Evolutionary conservation across 73 alveolate genomes (phyloP).

Genomic region (Symbiodinium natans): DNA sequence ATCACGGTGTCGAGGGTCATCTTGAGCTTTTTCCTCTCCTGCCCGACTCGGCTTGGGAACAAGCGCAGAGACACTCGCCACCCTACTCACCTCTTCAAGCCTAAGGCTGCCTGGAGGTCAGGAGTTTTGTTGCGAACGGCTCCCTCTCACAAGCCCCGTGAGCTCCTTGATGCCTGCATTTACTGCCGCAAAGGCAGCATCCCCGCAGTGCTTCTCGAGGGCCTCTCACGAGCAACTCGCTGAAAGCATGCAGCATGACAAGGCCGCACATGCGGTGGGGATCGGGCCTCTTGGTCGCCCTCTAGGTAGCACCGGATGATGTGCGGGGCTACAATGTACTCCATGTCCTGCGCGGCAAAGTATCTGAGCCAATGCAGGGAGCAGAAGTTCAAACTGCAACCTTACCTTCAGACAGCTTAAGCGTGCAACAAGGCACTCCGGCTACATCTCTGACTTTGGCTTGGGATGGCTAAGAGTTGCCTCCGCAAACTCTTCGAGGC

Average conservation of each 20-base stretch:
- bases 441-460: too few relatives aligned
- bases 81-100: too few relatives aligned
- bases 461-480: neutral
- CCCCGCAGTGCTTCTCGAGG: slow-evolving; percentile 68
- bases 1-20: slow-evolving; percentile 58
- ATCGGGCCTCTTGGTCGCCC: slow-evolving; percentile 48
- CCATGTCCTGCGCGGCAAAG: slow-evolving; percentile 47
- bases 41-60: too few relatives aligned
- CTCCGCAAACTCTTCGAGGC: slow-evolving; percentile 85
- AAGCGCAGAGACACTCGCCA: too few relatives aligned
- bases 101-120: too few relatives aligned
- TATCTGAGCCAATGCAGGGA: too few relatives aligned
- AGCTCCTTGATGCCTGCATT: slow-evolving; percentile 82
- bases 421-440: too few relatives aligned
- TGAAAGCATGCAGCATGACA: too few relatives aligned
- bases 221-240: neutral
- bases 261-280: neutral
- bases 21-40: slow-evolving; percentile 56
- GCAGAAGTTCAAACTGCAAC: neutral
- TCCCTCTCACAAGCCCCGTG: too few relatives aligned
- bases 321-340: slow-evolving; percentile 83
- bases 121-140: too few relatives aligned
- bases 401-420: neutral
- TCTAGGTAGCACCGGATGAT: slow-evolving; percentile 68
- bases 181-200: slow-evolving; percentile 49